These are phyloP conservation scores for Solanum peruvianum DNA, from an alignment of 257 asterid genomes.

Conservation along the genomic window DNA sequence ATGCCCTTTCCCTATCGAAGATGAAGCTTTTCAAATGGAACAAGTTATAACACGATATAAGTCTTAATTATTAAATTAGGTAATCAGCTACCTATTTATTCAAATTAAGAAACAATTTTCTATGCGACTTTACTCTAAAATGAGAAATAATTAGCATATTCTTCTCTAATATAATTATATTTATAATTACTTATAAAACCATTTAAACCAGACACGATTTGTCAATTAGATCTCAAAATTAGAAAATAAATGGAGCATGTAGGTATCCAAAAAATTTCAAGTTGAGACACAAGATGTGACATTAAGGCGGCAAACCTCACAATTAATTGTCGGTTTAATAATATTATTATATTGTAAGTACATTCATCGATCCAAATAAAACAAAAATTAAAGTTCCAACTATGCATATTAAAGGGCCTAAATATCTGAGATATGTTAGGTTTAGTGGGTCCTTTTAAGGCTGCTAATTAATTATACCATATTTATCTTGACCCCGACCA, in stretches of 20 bases:
- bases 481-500: not conserved
- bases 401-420: not conserved
- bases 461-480: not conserved
- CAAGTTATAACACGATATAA: not conserved
- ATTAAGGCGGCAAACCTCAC: constrained; percentile 2
- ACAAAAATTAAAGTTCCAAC: not conserved
- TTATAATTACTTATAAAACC: not conserved
- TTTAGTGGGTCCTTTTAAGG: constrained; percentile 7
- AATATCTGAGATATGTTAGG: not conserved
- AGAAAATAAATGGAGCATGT: not conserved
- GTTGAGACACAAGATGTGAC: not conserved
- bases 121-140: not conserved
- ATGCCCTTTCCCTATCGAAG: not conserved
- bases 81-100: not conserved
- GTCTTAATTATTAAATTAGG: not conserved
- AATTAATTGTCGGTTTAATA: not conserved
- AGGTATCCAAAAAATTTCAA: not conserved
- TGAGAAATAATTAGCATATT: not conserved
- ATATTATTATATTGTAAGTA: not conserved
- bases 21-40: not conserved
- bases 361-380: constrained; percentile 4
- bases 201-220: not conserved
- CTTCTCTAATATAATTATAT: not conserved
- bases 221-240: not conserved
- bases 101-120: not conserved